Evolutionary conservation across 2,329 filamentous ascomycete genomes (phyloP).

Genomic region (Xylaria sp.): DNA sequence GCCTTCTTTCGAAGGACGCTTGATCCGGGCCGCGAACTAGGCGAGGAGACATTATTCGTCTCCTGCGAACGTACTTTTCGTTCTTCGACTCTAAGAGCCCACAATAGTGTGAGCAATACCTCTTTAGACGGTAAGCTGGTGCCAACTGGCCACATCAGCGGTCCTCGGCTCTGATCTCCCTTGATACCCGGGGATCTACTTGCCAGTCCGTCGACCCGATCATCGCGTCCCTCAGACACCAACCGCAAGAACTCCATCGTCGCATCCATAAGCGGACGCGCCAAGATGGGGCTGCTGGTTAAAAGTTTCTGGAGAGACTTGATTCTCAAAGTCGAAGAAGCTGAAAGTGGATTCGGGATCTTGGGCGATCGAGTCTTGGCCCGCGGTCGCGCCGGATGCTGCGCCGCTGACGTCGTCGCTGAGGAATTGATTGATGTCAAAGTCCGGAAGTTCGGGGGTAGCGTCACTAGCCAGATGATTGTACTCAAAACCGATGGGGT

Average conservation of each 20-base stretch:
- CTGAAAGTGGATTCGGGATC: constrained; percentile 58
- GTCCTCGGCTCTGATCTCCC: constrained; percentile 44
- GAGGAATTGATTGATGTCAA: constrained; percentile 58
- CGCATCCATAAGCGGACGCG: constrained; percentile 76
- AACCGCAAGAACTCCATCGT: constrained; percentile 76
- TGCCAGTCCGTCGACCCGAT: constrained; percentile 50
- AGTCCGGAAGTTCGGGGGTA: constrained; percentile 52
- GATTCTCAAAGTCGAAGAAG: constrained; percentile 64
- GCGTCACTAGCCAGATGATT: constrained; percentile 70
- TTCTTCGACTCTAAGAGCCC: constrained; percentile 45
- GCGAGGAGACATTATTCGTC: constrained; percentile 32
- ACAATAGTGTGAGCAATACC: constrained; percentile 45
- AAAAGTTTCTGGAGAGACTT: constrained; percentile 68
- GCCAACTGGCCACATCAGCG: constrained; percentile 44
- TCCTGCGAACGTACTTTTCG: constrained; percentile 35
- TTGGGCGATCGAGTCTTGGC: constrained; percentile 55
- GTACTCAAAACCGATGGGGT: constrained; percentile 68
- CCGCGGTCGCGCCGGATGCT: constrained; percentile 55
- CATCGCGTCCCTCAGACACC: constrained; percentile 63
- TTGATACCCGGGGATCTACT: constrained; percentile 45
- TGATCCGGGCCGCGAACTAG: constrained; percentile 36
- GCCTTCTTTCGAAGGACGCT: constrained; percentile 38
- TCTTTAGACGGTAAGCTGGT: constrained; percentile 46
- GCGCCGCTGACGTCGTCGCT: constrained; percentile 55
- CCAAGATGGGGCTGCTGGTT: constrained; percentile 75